Conservation (phyloP, 176 grass and related monocot genomes). For the Pharus latifolius region DNA sequence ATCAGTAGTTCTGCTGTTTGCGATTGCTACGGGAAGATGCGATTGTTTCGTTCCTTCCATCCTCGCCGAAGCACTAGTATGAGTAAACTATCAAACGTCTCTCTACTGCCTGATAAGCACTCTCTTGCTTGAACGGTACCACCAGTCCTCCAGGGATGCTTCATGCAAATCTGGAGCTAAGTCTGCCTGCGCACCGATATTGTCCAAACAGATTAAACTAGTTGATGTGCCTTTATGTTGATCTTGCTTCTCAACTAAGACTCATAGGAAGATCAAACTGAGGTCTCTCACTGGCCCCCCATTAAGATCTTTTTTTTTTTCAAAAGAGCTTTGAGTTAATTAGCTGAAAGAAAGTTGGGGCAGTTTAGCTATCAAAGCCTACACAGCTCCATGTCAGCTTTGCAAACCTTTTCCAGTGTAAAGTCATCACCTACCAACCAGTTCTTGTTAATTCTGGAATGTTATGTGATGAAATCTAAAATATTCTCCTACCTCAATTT, state of each 20-base stretch:
- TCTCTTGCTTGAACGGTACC: no score
- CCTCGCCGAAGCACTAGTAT: no score
- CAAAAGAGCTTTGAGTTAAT: not conserved
- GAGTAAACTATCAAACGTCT: no score
- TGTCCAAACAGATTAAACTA: no score
- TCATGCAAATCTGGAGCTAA: no score
- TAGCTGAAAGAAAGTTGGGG: not conserved
- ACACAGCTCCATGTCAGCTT: slow-evolving; percentile 51
- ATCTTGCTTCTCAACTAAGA: slow-evolving; percentile 29
- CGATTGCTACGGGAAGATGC: no score
- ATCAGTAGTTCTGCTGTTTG: no score
- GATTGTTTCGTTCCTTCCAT: no score
- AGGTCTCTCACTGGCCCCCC: not conserved
- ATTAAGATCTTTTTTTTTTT: slow-evolving; percentile 9
- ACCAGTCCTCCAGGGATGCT: no score
- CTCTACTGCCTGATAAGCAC: no score
- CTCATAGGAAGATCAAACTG: not conserved
- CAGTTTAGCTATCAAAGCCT: slow-evolving; percentile 24
- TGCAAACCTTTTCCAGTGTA: slow-evolving; percentile 12
- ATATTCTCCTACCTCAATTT: slow-evolving; percentile 11
- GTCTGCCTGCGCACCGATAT: no score
- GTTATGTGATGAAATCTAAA: not conserved
- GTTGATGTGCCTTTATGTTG: no score
- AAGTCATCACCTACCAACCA: slow-evolving; percentile 29
- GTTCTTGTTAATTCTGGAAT: slow-evolving; percentile 23